Base-by-base conservation (phyloP, 2,329 filamentous ascomycete genomes). In the Trichoderma atroviride region DNA sequence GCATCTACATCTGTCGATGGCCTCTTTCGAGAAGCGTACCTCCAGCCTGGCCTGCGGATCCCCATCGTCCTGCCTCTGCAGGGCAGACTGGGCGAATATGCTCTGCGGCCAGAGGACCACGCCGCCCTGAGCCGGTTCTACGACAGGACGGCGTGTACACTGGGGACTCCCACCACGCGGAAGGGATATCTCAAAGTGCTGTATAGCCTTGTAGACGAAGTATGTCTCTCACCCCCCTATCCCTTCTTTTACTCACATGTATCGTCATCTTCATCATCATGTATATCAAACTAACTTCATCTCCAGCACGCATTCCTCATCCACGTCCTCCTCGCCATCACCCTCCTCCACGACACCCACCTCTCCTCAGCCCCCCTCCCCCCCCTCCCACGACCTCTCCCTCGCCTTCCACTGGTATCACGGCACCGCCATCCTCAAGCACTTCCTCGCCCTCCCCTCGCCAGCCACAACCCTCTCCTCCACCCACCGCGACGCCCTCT, bases 331-430 rank as follows among this genome's bases (percentile, higher is more conserved):
- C 78, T 88, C 35, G 80, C 84, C 24, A 73, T 88, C 27, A 84
- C 86, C 2, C 75, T 85, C 4, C 81, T 86, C 71, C 87, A 89
- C 71, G 86, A 88, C 70, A 80, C 83, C 6, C 78, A 82, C 70
- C 75, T 85, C 50, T 72, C 73, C 14, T 73, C 9, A 13, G 14
- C 71, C 1, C 5, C 53, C 68, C 62, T 43, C 27, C 11, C 70
- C 70, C 62, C 24, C 72, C n/a, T 75, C 74, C n/a, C 77, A 78
- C 35, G 70, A 72, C 22, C 67, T 72, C 14, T 74, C 75, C 24
- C 83, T 83, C 72, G 75, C 78, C 13, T 82, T 82, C 60, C 85
- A 88, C 75, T 83, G 80, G 78, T 83, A 81, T 68, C 82, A 82
- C 57, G 83, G 80, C 27, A 82, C 82, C 5, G 80, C 79, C 0